Conservation (phyloP, 1,284 basidiomycete species). For the Tilletia walkeri region DNA sequence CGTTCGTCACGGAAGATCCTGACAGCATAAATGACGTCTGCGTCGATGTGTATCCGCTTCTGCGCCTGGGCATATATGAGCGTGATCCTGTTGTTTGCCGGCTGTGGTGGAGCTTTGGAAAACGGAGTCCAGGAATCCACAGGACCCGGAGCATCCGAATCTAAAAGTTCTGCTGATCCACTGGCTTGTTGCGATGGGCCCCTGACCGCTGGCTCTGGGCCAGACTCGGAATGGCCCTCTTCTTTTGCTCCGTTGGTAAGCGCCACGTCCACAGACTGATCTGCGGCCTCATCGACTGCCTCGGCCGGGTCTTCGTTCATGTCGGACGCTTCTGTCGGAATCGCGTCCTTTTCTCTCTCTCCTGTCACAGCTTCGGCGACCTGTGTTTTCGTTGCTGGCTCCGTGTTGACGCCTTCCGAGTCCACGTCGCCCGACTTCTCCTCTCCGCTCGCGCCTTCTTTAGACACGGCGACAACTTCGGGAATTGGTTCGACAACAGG, state of each 20-base stretch:
- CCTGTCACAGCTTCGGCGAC: background rate
- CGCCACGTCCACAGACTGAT: background rate
- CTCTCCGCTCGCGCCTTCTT: background rate
- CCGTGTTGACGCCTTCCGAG: background rate
- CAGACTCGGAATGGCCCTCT: background rate
- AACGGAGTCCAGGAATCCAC: background rate
- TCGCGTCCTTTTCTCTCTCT: too few relatives aligned
- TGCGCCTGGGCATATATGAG: background rate
- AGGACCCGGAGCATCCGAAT: background rate
- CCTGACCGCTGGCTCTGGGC: background rate
- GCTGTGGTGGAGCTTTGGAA: conserved; percentile 14
- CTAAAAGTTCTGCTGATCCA: background rate
- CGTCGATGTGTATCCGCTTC: conserved; percentile 9
- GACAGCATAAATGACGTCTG: background rate
- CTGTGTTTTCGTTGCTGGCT: background rate
- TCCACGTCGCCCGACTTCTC: background rate
- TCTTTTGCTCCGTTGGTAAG: background rate
- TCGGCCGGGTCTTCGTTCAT: background rate
- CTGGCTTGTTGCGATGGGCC: background rate
- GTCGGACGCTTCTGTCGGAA: background rate
- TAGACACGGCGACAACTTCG: background rate
- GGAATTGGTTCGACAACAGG: background rate
- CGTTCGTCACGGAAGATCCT: conserved; percentile 10
- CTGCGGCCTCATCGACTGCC: background rate
- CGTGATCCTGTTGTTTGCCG: background rate